phyloP scores from a whole-genome alignment of 371 early-diverging fungal species.

The Chytridiales sp. region DNA sequence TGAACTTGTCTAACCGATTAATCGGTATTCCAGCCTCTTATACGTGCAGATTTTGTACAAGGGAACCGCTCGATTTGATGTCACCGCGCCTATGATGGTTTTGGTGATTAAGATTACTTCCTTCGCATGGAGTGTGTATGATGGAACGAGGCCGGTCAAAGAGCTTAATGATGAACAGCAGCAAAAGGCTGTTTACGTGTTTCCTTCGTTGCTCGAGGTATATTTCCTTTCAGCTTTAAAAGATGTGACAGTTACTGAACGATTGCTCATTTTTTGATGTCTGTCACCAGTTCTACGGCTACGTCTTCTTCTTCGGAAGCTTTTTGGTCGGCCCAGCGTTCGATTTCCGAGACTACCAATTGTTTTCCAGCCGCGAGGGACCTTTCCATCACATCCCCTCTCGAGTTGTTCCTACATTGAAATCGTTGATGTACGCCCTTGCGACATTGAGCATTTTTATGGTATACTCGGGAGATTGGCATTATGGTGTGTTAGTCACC shows the following conservation, averaged over 20 bases:
- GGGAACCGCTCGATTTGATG: slow-evolving; percentile 66
- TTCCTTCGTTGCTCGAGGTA: slow-evolving; percentile 68
- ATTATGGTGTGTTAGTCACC: too few relatives aligned
- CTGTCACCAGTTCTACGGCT: slow-evolving; percentile 65
- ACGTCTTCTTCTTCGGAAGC: slow-evolving; percentile 83
- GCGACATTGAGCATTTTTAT: too few relatives aligned
- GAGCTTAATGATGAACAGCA: slow-evolving; percentile 61
- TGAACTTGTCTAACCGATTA: not conserved
- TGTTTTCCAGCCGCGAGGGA: slow-evolving; percentile 52
- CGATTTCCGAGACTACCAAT: slow-evolving; percentile 65
- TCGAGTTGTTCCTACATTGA: slow-evolving; percentile 25
- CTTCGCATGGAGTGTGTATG: slow-evolving; percentile 81
- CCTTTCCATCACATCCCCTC: slow-evolving; percentile 33
- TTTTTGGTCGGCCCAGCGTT: slow-evolving; percentile 86
- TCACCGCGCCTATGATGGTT: slow-evolving; percentile 90
- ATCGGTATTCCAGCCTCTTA: slow-evolving; percentile 52
- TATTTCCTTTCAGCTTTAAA: not conserved
- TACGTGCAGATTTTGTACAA: slow-evolving; percentile 55
- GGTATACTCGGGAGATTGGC: too few relatives aligned
- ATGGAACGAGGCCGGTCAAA: slow-evolving; percentile 52
- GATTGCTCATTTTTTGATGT: not conserved
- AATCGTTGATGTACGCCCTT: slow-evolving; percentile 9
- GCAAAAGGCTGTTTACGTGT: slow-evolving; percentile 55
- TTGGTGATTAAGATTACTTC: slow-evolving; percentile 83
- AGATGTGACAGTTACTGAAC: not conserved